phyloP scores from a whole-genome alignment of 495 filamentous ascomycete genomes.

The Tuber borchii region DNA sequence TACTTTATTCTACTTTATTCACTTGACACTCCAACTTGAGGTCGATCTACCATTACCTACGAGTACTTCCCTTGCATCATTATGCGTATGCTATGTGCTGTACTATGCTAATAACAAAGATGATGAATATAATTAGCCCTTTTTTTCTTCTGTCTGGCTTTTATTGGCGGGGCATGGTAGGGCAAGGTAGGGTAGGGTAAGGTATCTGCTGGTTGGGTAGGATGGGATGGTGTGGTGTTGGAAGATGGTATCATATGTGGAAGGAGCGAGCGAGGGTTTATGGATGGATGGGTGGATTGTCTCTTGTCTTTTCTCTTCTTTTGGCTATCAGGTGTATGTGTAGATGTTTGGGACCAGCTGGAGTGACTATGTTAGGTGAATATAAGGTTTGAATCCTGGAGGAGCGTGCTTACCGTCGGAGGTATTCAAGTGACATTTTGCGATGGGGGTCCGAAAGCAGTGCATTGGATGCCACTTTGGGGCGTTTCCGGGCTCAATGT shows the following conservation, averaged over 20 bases:
- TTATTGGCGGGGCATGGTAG: neutral
- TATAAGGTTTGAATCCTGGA: neutral
- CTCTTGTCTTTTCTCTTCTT: neutral
- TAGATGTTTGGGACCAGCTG: neutral
- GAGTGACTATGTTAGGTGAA: neutral
- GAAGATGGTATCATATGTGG: neutral
- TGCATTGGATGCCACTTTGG: neutral
- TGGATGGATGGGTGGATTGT: neutral
- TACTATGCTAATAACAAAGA: neutral
- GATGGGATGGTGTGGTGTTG: neutral
- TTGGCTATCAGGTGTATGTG: neutral
- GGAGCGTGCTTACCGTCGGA: neutral
- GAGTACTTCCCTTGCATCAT: neutral
- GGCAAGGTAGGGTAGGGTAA: neutral
- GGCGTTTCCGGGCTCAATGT: neutral
- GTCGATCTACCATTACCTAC: neutral
- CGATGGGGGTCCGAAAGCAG: neutral
- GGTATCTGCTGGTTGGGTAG: neutral
- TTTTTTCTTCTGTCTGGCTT: neutral
- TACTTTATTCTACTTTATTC: neutral
- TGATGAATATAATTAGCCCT: neutral
- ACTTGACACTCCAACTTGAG: neutral
- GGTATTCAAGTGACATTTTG: neutral
- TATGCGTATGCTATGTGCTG: neutral
- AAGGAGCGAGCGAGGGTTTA: neutral